Percentiles rank a stretch among this genome's conserved stretches.
Conservation (phyloP, 129 eudicot species). For the Silybum marianum region DNA sequence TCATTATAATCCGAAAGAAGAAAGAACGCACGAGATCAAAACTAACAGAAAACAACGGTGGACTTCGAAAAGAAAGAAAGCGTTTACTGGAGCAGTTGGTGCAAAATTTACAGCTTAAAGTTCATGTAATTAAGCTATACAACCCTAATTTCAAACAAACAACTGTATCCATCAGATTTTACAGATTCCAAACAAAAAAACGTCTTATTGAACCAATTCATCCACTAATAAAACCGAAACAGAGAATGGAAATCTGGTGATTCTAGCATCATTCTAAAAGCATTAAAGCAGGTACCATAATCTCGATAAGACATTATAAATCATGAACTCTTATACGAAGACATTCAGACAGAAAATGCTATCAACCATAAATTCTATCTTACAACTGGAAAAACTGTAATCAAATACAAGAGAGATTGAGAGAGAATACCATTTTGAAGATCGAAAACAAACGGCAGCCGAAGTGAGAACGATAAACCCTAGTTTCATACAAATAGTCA, state of each 20-base stretch:
- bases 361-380: background rate
- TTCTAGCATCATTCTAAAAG: background rate
- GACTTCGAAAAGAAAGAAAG: background rate
- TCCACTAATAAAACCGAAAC: background rate
- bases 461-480: constrained; percentile 23
- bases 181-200: background rate
- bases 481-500: background rate
- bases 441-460: constrained; percentile 19
- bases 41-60: background rate
- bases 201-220: background rate
- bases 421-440: constrained; percentile 29
- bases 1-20: too few relatives aligned
- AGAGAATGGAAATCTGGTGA: background rate
- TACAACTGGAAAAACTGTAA: background rate
- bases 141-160: background rate
- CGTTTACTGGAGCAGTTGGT: background rate
- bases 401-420: background rate
- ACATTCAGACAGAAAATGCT: background rate
- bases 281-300: background rate
- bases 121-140: background rate
- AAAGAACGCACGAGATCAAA: too few relatives aligned
- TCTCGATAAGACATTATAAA: background rate
- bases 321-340: background rate
- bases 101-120: background rate
- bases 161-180: background rate